phyloP scores from a whole-genome alignment of 805 yeast genomes.

The Metschnikowia santaceciliae region DNA sequence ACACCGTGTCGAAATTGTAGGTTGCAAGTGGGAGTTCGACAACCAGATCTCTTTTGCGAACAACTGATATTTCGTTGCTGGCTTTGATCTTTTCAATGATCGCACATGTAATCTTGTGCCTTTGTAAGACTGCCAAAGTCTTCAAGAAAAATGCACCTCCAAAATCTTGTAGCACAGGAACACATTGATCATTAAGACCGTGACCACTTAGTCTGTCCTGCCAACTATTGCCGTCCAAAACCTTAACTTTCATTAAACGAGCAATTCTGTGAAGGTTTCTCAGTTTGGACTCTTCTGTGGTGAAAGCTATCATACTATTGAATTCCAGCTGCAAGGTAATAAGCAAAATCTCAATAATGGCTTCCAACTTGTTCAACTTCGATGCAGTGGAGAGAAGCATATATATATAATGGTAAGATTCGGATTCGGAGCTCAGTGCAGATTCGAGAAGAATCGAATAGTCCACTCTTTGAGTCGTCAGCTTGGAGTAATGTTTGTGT shows the following conservation, averaged over 20 bases:
- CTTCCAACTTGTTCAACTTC: conserved; percentile 57
- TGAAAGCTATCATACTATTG: conserved; percentile 55
- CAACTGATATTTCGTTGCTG: conserved; percentile 16
- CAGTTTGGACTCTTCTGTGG: conserved; percentile 60
- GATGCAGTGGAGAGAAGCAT: conserved; percentile 53
- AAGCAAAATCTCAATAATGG: conserved; percentile 50
- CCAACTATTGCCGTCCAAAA: conserved; percentile 23
- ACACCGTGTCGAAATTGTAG: conserved; percentile 23
- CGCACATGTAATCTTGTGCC: conserved; percentile 63
- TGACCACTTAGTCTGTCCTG: conserved; percentile 24
- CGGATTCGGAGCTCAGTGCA: conserved; percentile 25
- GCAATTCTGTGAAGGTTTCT: conserved; percentile 42
- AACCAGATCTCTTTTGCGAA: conserved; percentile 10
- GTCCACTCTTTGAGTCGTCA: conserved; percentile 18
- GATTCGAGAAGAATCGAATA: conserved; percentile 31
- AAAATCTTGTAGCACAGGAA: conserved; percentile 61
- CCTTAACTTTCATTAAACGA: conserved; percentile 27
- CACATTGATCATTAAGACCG: conserved; percentile 44
- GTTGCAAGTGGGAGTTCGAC: conserved; percentile 1
- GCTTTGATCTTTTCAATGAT: conserved; percentile 38
- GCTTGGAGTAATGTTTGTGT: conserved; percentile 21
- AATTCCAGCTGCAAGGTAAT: conserved; percentile 59
- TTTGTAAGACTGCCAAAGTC: conserved; percentile 60
- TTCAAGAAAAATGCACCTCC: conserved; percentile 68
- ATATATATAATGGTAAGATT: conserved; percentile 52